Evolutionary conservation across 306 rosid genomes (phyloP).

Genomic region (Vigna reflexopilosa): DNA sequence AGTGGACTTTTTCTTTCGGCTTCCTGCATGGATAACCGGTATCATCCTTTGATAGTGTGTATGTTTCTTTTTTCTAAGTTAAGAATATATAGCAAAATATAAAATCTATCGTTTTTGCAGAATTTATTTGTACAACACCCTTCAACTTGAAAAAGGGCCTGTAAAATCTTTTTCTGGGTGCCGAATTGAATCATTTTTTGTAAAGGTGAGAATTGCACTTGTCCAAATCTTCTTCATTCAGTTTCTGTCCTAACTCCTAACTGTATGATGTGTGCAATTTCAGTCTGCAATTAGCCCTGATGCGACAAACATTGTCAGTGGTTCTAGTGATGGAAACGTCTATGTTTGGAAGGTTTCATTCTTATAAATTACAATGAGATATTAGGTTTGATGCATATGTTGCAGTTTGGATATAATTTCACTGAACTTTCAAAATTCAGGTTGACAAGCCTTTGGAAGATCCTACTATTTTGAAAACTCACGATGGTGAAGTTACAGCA

Average conservation of each 20-base stretch:
- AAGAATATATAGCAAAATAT: neutral
- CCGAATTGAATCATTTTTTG: constrained; percentile 82
- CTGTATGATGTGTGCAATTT: constrained; percentile 42
- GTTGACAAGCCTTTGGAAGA: constrained; percentile 70
- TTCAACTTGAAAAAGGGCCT: constrained; percentile 93
- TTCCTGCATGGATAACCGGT: constrained; percentile 97
- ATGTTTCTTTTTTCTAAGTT: constrained; percentile 19
- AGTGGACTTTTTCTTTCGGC: constrained; percentile 84
- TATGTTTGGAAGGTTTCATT: constrained; percentile 83
- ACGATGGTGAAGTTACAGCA: constrained; percentile 85
- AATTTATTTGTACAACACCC: constrained; percentile 73
- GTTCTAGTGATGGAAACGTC: constrained; percentile 89
- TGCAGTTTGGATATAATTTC: constrained; percentile 27
- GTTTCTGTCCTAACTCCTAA: constrained; percentile 23
- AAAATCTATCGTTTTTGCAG: constrained; percentile 48
- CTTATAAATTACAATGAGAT: constrained; percentile 10
- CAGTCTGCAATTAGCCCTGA: constrained; percentile 93
- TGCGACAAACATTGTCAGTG: constrained; percentile 77
- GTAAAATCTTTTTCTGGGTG: constrained; percentile 74
- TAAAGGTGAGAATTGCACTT: constrained; percentile 64
- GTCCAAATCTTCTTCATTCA: neutral
- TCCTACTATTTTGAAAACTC: constrained; percentile 69
- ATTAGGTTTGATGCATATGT: constrained; percentile 7
- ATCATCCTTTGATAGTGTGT: constrained; percentile 30
- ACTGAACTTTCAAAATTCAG: constrained; percentile 54